phyloP scores from a whole-genome alignment of 73 alveolate species.

The Paramecium tetraurelia region DNA sequence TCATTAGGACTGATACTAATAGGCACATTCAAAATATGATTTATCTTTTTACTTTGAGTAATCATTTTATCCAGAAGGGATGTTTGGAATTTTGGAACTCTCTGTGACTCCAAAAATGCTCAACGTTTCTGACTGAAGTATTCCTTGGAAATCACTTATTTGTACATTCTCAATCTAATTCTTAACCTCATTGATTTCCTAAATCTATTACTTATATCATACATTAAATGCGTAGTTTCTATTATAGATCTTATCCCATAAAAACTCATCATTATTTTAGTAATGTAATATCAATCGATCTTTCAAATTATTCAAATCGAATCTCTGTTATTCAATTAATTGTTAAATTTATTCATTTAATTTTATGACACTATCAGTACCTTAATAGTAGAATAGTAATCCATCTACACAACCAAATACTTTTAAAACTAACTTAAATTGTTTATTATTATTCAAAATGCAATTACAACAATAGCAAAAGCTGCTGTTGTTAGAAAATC shows the following conservation, averaged over 20 bases:
- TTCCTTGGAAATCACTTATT: not conserved
- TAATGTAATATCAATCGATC: not conserved
- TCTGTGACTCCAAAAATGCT: not conserved
- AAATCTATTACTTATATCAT: not conserved
- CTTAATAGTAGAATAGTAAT: constrained; percentile 2
- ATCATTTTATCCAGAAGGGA: not conserved
- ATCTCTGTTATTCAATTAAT: not conserved
- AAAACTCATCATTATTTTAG: not conserved
- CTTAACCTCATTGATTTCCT: not conserved
- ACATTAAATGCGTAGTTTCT: constrained; percentile 20
- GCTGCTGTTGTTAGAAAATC: not conserved
- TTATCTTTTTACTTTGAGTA: not conserved
- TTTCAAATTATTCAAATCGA: not conserved
- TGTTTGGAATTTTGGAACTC: not conserved
- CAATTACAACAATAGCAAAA: not conserved
- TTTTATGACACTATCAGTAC: not conserved
- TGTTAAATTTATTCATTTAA: not conserved
- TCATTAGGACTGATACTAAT: not conserved
- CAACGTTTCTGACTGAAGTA: not conserved
- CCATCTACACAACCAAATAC: constrained; percentile 28
- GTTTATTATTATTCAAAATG: not conserved
- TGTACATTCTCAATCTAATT: not conserved
- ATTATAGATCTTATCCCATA: constrained; percentile 24
- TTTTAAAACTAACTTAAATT: not conserved
- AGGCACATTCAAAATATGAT: not conserved